phyloP scores from a whole-genome alignment of 768 basidiomycete genomes.

The Phaeolepiota aurea region DNA sequence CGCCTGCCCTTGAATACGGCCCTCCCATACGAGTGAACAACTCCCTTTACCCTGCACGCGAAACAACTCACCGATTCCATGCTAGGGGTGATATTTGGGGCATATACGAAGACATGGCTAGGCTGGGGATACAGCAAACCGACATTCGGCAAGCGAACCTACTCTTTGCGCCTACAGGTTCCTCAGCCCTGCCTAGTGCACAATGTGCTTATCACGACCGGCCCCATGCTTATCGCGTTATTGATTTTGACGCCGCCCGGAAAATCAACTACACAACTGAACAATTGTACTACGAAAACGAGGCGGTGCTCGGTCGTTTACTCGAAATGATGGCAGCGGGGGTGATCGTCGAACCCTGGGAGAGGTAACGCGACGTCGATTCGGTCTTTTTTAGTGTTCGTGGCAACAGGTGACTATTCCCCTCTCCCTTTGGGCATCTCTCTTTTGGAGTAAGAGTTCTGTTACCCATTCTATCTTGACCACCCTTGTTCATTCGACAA shows the following conservation, averaged over 20 bases:
- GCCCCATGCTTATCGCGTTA: slow-evolving; percentile 9
- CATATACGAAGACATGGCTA: slow-evolving; percentile 12
- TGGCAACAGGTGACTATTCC: too few species aligned
- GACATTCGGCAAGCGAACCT: slow-evolving; percentile 16
- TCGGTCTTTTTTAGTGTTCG: too few species aligned
- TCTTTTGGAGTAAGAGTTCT: too few species aligned
- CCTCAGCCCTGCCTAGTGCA: slow-evolving; percentile 1
- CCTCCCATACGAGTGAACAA: slow-evolving; percentile 10
- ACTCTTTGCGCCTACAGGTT: slow-evolving; percentile 6
- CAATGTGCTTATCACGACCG: slow-evolving; percentile 10
- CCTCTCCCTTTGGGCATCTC: too few species aligned
- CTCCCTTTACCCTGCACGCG: too few species aligned
- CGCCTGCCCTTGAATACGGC: slow-evolving; percentile 9
- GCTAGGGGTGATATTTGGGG: slow-evolving; percentile 14
- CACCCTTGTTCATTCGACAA: too few species aligned
- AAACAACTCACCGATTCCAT: too few species aligned
- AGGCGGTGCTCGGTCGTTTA: slow-evolving; percentile 10
- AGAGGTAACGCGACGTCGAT: too few species aligned
- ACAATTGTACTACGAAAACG: slow-evolving; percentile 12
- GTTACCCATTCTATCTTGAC: too few species aligned
- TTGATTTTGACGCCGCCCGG: slow-evolving; percentile 13
- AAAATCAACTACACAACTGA: slow-evolving; percentile 13
- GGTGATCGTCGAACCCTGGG: slow-evolving; percentile 11
- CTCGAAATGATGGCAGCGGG: slow-evolving; percentile 11
- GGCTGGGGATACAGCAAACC: slow-evolving; percentile 13